These are phyloP conservation scores for Populus hybrid DNA, from an alignment of 441 rosid species.

Conservation along the genomic window DNA sequence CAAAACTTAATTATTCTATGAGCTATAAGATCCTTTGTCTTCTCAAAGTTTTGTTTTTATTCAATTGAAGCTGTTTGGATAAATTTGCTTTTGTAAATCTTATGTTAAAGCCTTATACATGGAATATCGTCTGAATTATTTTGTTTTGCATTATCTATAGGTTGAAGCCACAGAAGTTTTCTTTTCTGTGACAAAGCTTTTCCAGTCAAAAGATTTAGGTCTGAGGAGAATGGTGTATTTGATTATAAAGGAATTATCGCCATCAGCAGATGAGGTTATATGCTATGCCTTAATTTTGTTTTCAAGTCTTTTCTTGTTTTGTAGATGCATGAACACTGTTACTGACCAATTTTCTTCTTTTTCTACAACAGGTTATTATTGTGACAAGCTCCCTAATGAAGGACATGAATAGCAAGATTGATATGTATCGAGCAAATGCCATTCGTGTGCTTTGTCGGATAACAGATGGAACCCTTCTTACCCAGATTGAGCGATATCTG, in stretches of 20 bases:
- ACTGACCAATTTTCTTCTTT: not conserved
- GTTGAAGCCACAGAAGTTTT: conserved; percentile 92
- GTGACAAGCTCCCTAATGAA: conserved; percentile 99
- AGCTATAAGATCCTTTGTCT: not conserved
- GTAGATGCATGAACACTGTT: conserved; percentile 12
- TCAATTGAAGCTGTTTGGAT: not conserved
- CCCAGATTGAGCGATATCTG: conserved; percentile 91
- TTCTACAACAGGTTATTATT: conserved; percentile 67
- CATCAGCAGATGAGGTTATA: conserved; percentile 94
- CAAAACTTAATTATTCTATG: conserved; percentile 4
- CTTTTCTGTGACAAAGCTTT: conserved; percentile 95
- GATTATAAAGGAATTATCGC: conserved; percentile 96
- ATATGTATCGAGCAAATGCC: conserved; percentile 97
- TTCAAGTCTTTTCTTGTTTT: not conserved
- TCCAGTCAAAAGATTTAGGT: conserved; percentile 87
- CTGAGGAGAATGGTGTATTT: conserved; percentile 98
- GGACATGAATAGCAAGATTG: conserved; percentile 98
- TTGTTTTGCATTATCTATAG: conserved; percentile 32
- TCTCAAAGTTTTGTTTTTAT: not conserved
- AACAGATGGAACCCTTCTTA: conserved; percentile 88
- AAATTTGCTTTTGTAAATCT: not conserved
- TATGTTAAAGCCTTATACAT: not conserved
- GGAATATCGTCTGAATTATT: conserved; percentile 5
- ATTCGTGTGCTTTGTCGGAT: conserved; percentile 96
- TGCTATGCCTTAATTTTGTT: conserved; percentile 15